Percentiles rank a stretch among this genome's conserved stretches.
Conservation (phyloP, 257 asterid species). For the Fraxinus excelsior region DNA sequence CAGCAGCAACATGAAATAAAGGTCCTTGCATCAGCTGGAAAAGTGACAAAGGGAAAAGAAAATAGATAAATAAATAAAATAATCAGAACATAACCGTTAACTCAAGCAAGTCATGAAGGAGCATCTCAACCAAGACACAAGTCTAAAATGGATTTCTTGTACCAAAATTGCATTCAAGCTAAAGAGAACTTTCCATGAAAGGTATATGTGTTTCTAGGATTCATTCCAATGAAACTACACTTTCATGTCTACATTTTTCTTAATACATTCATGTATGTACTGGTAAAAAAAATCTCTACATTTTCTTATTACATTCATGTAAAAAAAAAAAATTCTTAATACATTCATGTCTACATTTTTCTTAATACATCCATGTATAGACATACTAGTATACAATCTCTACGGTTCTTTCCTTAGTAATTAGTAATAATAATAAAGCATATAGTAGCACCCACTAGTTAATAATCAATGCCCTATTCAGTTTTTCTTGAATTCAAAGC, state of each 20-base stretch:
- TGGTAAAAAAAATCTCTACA: not conserved
- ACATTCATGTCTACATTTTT: no score
- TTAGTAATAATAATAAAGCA: not conserved
- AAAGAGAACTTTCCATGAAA: not conserved
- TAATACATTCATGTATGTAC: not conserved
- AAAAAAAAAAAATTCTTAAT: no score
- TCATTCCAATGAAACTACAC: not conserved
- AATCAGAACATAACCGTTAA: slow-evolving; percentile 8
- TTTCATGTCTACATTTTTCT: not conserved
- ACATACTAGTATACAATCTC: not conserved
- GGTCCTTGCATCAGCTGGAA: slow-evolving; percentile 93
- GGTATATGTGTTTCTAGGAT: not conserved
- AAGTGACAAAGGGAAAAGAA: slow-evolving; percentile 2
- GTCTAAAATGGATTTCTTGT: not conserved
- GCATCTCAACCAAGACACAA: no score
- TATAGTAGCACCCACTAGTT: no score
- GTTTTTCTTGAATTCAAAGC: not conserved
- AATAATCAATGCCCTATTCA: not conserved
- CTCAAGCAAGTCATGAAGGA: no score
- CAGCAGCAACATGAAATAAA: not conserved
- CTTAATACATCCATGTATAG: no score
- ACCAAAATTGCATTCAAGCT: not conserved
- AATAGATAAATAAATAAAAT: not conserved
- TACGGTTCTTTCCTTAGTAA: not conserved
- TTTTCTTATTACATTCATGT: no score